Conservation (phyloP, 164 flowering plant species). For the Nymphaea thermarum region DNA sequence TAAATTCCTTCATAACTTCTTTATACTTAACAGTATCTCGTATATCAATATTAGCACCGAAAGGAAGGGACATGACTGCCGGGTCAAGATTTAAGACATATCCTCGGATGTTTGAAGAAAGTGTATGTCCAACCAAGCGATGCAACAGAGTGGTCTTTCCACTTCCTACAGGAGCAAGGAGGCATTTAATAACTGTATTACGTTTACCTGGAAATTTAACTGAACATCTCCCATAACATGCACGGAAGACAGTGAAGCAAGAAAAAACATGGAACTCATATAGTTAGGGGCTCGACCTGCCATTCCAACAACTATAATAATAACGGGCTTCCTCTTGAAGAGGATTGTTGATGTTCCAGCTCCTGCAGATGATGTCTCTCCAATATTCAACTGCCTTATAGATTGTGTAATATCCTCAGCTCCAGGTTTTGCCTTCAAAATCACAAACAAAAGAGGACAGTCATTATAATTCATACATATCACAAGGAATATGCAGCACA, state of each 20-base stretch:
- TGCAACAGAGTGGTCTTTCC: constrained; percentile 92
- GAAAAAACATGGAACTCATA: neutral
- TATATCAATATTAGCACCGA: constrained; percentile 87
- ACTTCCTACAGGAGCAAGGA: constrained; percentile 40
- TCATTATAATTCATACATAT: too few relatives aligned
- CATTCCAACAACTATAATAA: constrained; percentile 89
- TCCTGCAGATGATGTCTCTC: constrained; percentile 24
- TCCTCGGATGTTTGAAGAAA: constrained; percentile 54
- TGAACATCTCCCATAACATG: neutral
- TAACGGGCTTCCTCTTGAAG: constrained; percentile 77
- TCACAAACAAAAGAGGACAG: neutral
- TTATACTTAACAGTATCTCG: constrained; percentile 85
- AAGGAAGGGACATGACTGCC: constrained; percentile 83
- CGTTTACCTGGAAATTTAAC: too few relatives aligned
- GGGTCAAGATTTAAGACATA: constrained; percentile 92
- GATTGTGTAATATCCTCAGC: constrained; percentile 43
- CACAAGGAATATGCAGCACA: too few relatives aligned
- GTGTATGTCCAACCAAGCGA: constrained; percentile 73
- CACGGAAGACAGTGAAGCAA: neutral
- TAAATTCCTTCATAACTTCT: constrained; percentile 95
- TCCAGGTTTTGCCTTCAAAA: constrained; percentile 20
- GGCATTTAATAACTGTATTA: neutral
- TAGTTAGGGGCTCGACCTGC: constrained; percentile 37
- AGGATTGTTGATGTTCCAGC: constrained; percentile 14
- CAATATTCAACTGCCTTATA: constrained; percentile 48